Evolutionary conservation across 257 asterid species (phyloP).

Genomic region (Leonotis leonurus): DNA sequence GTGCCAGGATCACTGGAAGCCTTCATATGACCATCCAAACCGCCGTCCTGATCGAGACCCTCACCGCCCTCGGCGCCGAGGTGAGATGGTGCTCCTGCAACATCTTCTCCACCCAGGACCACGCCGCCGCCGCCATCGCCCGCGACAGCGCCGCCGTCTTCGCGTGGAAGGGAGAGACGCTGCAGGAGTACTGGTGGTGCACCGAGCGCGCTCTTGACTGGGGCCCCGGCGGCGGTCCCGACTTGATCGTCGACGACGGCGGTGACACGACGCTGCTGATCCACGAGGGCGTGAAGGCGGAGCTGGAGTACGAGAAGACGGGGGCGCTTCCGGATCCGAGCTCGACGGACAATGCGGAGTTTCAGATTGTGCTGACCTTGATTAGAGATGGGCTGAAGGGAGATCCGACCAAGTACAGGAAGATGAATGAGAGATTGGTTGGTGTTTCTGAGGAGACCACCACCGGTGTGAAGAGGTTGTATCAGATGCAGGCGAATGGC

Average conservation of each 20-base stretch:
- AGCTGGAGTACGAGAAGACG: conserved; percentile 22
- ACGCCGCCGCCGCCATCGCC: conserved; percentile 27
- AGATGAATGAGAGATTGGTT: conserved; percentile 28
- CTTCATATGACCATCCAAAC: conserved; percentile 50
- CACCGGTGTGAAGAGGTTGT: conserved; percentile 30
- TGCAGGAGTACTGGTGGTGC: conserved; percentile 36
- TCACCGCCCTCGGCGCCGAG: conserved; percentile 44
- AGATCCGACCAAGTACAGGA: conserved; percentile 21
- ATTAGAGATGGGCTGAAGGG: conserved; percentile 23
- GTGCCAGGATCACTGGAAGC: conserved; percentile 26
- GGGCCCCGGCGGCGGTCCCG: conserved; percentile 33
- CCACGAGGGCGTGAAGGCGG: conserved; percentile 35
- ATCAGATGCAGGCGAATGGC: conserved; percentile 26
- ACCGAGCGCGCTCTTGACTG: conserved; percentile 30
- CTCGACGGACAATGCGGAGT: conserved; percentile 24
- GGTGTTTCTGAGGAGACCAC: conserved; percentile 32
- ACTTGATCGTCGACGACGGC: conserved; percentile 26
- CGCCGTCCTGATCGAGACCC: conserved; percentile 41
- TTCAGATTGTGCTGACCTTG: conserved; percentile 22
- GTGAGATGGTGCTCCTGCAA: conserved; percentile 36
- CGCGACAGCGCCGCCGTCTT: conserved; percentile 28
- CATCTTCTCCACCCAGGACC: conserved; percentile 33
- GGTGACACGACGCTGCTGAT: conserved; percentile 26
- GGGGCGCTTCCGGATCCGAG: conserved; percentile 25
- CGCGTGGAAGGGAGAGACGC: conserved; percentile 26